These are phyloP conservation scores for Eimeria mitis DNA, from an alignment of 169 alveolate genomes.

Conservation along the genomic window DNA sequence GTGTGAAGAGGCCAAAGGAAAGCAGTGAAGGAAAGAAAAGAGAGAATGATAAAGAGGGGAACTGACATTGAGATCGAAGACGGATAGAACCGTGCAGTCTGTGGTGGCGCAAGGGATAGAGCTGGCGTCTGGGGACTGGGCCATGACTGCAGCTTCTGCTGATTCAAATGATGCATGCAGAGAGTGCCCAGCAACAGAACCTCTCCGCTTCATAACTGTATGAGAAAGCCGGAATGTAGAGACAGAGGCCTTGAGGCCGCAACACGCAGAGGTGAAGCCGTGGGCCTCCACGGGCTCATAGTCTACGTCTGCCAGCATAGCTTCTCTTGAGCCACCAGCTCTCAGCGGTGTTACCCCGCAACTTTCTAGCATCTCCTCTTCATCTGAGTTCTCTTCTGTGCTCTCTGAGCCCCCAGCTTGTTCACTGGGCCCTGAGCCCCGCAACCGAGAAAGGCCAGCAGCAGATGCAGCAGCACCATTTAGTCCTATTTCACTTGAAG, in stretches of 20 bases:
- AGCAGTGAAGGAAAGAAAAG: no score
- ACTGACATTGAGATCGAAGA: conserved; percentile 42
- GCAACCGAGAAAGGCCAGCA: not conserved
- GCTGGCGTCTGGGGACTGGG: conserved; percentile 45
- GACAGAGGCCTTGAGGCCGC: conserved; percentile 62
- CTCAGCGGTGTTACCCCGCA: not conserved
- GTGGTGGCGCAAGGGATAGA: conserved; percentile 21
- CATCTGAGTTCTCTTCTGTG: conserved; percentile 37
- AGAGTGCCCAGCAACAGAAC: not conserved
- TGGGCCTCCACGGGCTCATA: conserved; percentile 73
- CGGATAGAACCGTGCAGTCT: conserved; percentile 62
- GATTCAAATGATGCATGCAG: conserved; percentile 27
- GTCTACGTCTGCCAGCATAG: conserved; percentile 42
- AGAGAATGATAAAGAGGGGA: not conserved
- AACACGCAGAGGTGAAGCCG: conserved; percentile 61
- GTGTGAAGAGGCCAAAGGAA: not conserved
- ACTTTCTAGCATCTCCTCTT: not conserved
- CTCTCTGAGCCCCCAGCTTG: conserved; percentile 22
- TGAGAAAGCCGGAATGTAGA: not conserved
- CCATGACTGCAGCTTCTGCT: conserved; percentile 65
- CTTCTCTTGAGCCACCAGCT: conserved; percentile 19
- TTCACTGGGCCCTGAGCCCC: not conserved
- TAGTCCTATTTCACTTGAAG: conserved; percentile 24
- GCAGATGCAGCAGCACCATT: not conserved
- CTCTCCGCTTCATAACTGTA: not conserved